Evolutionary conservation across 192 early-diverging fungal species (phyloP).

Genomic region (Coemansia sp.): DNA sequence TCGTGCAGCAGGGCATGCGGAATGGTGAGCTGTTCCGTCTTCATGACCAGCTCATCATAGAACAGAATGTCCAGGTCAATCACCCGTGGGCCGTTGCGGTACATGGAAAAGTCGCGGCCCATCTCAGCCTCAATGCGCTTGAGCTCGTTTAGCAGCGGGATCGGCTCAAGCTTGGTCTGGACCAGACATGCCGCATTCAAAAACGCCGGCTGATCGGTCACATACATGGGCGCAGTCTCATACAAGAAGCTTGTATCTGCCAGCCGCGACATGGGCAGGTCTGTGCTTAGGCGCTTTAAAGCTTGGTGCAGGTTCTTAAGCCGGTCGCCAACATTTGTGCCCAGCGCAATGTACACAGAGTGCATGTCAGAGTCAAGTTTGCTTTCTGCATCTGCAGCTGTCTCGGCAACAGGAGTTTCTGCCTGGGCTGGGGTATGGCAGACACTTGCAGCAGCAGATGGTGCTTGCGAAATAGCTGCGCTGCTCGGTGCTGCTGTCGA

Average conservation of each 20-base stretch:
- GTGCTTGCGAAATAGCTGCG: neutral
- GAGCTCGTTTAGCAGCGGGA: constrained; percentile 67
- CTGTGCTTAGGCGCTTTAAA: constrained; percentile 46
- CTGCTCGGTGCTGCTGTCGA: constrained; percentile 7
- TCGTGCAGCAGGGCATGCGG: constrained; percentile 88
- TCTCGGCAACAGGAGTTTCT: constrained; percentile 11
- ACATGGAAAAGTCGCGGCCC: constrained; percentile 68
- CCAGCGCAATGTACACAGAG: constrained; percentile 77
- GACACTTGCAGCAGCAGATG: constrained; percentile 10
- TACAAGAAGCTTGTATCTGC: constrained; percentile 95
- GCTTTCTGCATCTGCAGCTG: constrained; percentile 1
- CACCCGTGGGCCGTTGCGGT: constrained; percentile 83
- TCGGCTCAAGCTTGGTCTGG: constrained; percentile 71
- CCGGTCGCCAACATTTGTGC: constrained; percentile 88
- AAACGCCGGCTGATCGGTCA: constrained; percentile 85
- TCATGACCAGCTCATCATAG: constrained; percentile 75
- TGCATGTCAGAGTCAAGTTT: constrained; percentile 10
- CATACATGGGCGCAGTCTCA: constrained; percentile 96
- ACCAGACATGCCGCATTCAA: constrained; percentile 88
- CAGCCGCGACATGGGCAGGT: constrained; percentile 48
- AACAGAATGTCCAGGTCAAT: constrained; percentile 98
- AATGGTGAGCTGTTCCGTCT: constrained; percentile 68
- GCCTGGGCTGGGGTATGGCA: constrained; percentile 13
- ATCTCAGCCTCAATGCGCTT: constrained; percentile 82
- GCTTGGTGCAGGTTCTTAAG: constrained; percentile 75